phyloP scores from a whole-genome alignment of 352 stramenopile genomes.

The Phytophthora kernoviae region DNA sequence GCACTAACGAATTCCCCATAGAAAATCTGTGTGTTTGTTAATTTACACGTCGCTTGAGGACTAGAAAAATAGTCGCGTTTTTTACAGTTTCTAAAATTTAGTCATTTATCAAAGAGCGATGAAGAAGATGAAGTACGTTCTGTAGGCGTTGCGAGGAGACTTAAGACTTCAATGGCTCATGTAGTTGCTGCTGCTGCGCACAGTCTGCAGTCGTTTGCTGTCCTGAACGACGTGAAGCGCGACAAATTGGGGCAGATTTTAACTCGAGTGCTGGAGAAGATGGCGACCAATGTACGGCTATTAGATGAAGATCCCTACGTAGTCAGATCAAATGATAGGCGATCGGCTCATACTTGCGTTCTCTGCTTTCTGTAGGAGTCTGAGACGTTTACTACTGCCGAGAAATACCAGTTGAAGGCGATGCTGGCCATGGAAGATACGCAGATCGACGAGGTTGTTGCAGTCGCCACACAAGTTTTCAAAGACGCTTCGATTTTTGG shows the following conservation, averaged over 20 bases:
- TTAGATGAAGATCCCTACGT: too few species aligned
- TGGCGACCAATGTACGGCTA: slow-evolving; percentile 38
- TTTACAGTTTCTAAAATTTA: too few species aligned
- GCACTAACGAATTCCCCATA: slow-evolving; percentile 68
- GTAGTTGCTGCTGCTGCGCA: neutral
- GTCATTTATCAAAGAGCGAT: too few species aligned
- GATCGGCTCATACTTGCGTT: too few species aligned
- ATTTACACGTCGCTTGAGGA: too few species aligned
- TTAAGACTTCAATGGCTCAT: too few species aligned
- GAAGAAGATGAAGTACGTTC: too few species aligned
- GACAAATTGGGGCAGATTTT: slow-evolving; percentile 62
- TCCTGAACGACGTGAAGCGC: slow-evolving; percentile 51
- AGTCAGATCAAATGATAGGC: too few species aligned
- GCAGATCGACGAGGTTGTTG: slow-evolving; percentile 50
- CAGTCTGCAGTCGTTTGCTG: slow-evolving; percentile 15
- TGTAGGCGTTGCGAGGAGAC: too few species aligned
- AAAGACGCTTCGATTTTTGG: slow-evolving; percentile 50
- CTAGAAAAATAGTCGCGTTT: too few species aligned
- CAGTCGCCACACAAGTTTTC: slow-evolving; percentile 38
- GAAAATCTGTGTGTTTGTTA: neutral
- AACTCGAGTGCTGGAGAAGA: slow-evolving; percentile 60
- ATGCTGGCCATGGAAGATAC: slow-evolving; percentile 46
- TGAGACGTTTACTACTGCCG: slow-evolving; percentile 47
- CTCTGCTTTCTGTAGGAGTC: slow-evolving; percentile 6
- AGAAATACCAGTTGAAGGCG: slow-evolving; percentile 49